Evolutionary conservation across 2,329 filamentous ascomycete species (phyloP), one percentile per base, ranked within the genome.

Genomic region (Aspergillus flavus): DNA sequence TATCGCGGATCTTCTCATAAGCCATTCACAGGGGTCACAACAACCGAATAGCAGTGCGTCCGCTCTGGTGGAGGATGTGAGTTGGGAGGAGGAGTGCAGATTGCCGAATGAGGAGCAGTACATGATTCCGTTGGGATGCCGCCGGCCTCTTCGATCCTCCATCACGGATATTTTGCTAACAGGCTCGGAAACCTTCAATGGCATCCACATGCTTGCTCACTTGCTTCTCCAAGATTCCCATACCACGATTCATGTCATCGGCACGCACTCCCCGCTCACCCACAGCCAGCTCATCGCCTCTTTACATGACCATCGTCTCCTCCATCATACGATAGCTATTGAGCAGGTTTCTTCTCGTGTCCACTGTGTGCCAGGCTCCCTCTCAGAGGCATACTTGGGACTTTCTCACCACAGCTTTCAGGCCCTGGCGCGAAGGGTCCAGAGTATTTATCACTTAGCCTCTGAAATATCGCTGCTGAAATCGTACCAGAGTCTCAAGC

Each of bases 401-500:
- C 52, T 61, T 16, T n/a, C 50, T 9, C 2, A 28, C 1, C n/a
- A 28, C 16, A 34, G 55, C 23, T 61, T 61, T 50, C 52, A 41
- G 5, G 23, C 26, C n/a, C 39, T 61, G 39, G 58, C 23, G 14
- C n/a, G 26, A 19, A 34, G 34, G 11, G 30, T 61, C 4, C 58
- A 61, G 21, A 39, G 48, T 11, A 55, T 61, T 19, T 61, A 61
- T 39, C 50, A 61, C 39, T 28, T 56, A 12, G 52, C 23, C 14
- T 32, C 34, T 2, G 28, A 61, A 11, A 46, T 61, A 12, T 61
- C 58, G 16, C 52, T 61, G 28, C 36, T 61, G 16, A 32, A 55
- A 36, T 32, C 58, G 7, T 61, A 61, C 41, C 23, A 30, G 19
- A 52, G 43, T 7, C 58, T 61, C 28, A 39, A 53, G 26, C 16